Percentiles rank a stretch among this genome's conserved stretches.
These are phyloP conservation scores for Aspergillus novoparasiticus DNA, from an alignment of 2,329 filamentous ascomycete species.

Conservation along the genomic window DNA sequence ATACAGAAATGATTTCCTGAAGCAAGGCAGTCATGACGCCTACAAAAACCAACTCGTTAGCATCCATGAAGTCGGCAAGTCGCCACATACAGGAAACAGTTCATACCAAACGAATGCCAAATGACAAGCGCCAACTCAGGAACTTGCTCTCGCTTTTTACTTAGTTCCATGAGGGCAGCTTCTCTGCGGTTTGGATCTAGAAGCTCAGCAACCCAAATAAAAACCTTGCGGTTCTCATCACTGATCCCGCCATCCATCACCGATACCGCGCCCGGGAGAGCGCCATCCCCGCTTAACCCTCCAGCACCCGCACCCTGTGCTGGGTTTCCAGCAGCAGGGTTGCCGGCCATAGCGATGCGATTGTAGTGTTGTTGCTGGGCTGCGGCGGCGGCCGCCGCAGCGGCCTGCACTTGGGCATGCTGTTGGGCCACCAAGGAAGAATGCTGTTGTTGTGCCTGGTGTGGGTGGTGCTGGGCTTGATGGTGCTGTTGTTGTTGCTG, in stretches of 20 bases:
- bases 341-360: conserved; percentile 69
- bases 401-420: conserved; percentile 59
- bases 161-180: conserved; percentile 88
- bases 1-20: conserved; percentile 98
- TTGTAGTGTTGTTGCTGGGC: conserved; percentile 64
- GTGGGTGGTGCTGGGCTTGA: conserved; percentile 41
- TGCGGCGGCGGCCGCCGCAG: conserved; percentile 42
- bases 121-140: conserved; percentile 93
- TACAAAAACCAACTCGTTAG: conserved; percentile 44
- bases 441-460: conserved; percentile 45
- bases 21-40: conserved; percentile 97
- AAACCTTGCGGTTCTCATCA: conserved; percentile 90
- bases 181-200: conserved; percentile 86
- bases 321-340: conserved; percentile 48
- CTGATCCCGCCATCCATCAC: conserved; percentile 68
- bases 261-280: conserved; percentile 34
- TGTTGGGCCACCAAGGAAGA: conserved; percentile 50
- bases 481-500: conserved; percentile 40
- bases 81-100: conserved; percentile 11
- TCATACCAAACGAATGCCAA: conserved; percentile 95
- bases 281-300: conserved; percentile 50
- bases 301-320: conserved; percentile 43
- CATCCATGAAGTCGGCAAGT: not conserved
- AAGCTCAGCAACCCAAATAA: conserved; percentile 89
- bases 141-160: conserved; percentile 98